phyloP scores from a whole-genome alignment of 2,329 filamentous ascomycete genomes.

The Metarhizium anisopliae region DNA sequence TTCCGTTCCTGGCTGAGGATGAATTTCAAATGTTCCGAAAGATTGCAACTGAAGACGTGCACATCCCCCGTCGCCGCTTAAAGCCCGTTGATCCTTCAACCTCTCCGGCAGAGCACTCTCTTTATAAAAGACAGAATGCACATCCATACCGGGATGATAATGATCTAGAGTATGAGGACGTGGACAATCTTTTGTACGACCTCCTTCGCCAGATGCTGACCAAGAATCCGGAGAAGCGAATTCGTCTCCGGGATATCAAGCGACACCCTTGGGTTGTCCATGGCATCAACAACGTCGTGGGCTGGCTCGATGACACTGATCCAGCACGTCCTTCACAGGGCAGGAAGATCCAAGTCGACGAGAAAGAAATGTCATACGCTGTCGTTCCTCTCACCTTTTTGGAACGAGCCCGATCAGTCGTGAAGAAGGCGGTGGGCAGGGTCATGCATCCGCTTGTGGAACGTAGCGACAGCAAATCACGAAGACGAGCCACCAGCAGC shows the following conservation, averaged over 20 bases:
- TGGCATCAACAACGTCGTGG: constrained; percentile 62
- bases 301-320: constrained; percentile 93
- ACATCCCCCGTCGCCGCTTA: constrained; percentile 76
- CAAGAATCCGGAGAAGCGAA: constrained; percentile 84
- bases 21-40: constrained; percentile 86
- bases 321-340: constrained; percentile 69
- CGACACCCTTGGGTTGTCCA: constrained; percentile 84
- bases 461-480: constrained; percentile 43
- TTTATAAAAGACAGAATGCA: constrained; percentile 48
- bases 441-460: constrained; percentile 54
- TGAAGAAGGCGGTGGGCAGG: constrained; percentile 59
- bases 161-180: constrained; percentile 74
- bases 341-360: constrained; percentile 84
- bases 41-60: constrained; percentile 87
- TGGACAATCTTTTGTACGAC: constrained; percentile 73
- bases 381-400: constrained; percentile 85
- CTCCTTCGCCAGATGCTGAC: constrained; percentile 70
- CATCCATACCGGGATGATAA: constrained; percentile 67
- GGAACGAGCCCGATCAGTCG: constrained; percentile 71
- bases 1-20: constrained; percentile 86
- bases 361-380: constrained; percentile 78
- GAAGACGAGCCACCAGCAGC: constrained; percentile 51
- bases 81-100: constrained; percentile 60
- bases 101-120: constrained; percentile 43
- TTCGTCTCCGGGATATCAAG: constrained; percentile 86